Conservation (phyloP, 495 filamentous ascomycete species). For the Aspergillus sclerotiicarbonarius region DNA sequence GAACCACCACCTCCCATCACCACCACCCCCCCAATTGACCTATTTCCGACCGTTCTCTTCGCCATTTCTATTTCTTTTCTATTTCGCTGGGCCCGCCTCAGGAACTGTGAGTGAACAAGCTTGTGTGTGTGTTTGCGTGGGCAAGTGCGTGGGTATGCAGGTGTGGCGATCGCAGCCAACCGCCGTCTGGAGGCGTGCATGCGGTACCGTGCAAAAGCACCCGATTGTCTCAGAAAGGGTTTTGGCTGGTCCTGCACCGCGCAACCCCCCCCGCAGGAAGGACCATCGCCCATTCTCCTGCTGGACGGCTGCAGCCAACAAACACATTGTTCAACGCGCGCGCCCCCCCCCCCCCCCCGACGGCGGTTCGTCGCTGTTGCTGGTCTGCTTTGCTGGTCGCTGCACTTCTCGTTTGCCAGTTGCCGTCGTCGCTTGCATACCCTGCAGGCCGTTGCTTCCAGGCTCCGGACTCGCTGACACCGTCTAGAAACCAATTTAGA, state of each 20-base stretch:
- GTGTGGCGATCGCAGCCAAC: conserved; percentile 11
- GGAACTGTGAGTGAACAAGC: conserved; percentile 13
- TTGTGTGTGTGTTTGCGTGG: conserved; percentile 1
- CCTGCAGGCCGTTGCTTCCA: conserved; percentile 6
- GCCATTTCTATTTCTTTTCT: conserved; percentile 5
- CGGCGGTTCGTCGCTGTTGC: conserved; percentile 11
- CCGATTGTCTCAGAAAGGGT: conserved; percentile 24
- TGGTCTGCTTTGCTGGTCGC: conserved; percentile 9
- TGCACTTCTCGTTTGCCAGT: not conserved
- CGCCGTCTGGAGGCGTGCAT: conserved; percentile 13
- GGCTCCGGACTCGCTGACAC: conserved; percentile 15
- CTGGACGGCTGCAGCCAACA: conserved; percentile 35
- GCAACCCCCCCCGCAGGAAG: conserved; percentile 19
- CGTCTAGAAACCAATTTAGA: conserved; percentile 12
- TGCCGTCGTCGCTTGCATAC: conserved; percentile 20
- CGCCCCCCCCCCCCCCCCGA: too few species aligned
- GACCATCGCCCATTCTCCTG: conserved; percentile 17
- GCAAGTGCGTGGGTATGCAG: conserved; percentile 1
- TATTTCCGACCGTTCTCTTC: conserved; percentile 5
- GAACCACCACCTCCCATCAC: conserved; percentile 2
- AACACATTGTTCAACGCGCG: conserved; percentile 36
- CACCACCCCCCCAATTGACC: conserved; percentile 15
- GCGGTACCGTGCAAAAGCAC: conserved; percentile 17
- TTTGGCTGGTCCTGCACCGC: conserved; percentile 27
- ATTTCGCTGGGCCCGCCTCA: conserved; percentile 1